phyloP scores from a whole-genome alignment of 768 basidiomycete species.

The Epithele typhae region DNA sequence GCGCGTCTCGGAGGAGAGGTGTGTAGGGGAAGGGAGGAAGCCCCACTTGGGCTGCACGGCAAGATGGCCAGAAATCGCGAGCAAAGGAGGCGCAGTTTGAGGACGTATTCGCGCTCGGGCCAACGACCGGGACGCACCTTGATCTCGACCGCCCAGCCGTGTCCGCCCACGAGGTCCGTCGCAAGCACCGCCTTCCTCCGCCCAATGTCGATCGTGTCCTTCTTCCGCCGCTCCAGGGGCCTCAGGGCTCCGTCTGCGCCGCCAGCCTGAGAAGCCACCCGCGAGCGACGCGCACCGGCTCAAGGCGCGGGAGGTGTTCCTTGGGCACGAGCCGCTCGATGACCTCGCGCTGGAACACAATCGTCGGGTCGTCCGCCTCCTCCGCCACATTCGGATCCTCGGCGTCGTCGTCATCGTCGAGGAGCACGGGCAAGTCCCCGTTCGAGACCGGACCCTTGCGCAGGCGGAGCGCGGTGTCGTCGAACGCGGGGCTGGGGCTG shows the following conservation, averaged over 20 bases:
- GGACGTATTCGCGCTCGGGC: background rate
- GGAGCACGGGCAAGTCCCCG: background rate
- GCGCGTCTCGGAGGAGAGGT: slow-evolving; percentile 57
- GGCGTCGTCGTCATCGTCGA: slow-evolving; percentile 3
- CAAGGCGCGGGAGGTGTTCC: slow-evolving; percentile 53
- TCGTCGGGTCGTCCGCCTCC: slow-evolving; percentile 35
- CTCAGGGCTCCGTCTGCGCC: slow-evolving; percentile 37
- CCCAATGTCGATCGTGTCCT: slow-evolving; percentile 55
- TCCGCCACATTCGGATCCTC: slow-evolving; percentile 31
- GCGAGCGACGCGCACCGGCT: slow-evolving; percentile 39
- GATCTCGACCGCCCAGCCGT: slow-evolving; percentile 78
- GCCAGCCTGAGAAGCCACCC: slow-evolving; percentile 61
- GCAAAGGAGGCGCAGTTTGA: background rate
- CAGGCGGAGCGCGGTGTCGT: slow-evolving; percentile 70
- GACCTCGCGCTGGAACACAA: slow-evolving; percentile 59
- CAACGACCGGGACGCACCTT: slow-evolving; percentile 54
- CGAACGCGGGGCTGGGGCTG: slow-evolving; percentile 42
- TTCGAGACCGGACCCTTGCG: slow-evolving; percentile 43
- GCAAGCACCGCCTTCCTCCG: slow-evolving; percentile 64
- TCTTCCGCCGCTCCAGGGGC: slow-evolving; percentile 55
- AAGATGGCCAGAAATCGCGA: background rate
- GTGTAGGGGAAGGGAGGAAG: slow-evolving; percentile 65
- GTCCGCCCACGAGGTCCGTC: slow-evolving; percentile 70
- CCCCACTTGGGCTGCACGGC: slow-evolving; percentile 89
- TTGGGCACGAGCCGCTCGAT: slow-evolving; percentile 62